Base-by-base conservation (phyloP, 2,329 filamentous ascomycete species). In the Exophiala calicioides region DNA sequence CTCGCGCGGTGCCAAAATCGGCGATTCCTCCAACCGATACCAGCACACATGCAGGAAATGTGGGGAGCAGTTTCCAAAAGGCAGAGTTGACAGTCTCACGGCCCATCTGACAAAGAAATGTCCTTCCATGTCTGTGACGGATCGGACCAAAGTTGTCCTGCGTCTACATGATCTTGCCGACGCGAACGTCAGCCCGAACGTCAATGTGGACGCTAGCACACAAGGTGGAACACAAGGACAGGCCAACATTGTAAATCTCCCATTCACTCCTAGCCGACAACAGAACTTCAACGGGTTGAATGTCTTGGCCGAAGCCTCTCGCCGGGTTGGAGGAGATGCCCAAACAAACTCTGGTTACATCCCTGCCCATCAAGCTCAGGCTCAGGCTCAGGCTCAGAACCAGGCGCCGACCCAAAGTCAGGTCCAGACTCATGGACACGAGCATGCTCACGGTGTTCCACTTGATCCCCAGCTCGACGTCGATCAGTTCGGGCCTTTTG, bases 11-110 rank as follows among this genome's bases (percentile, higher is more conserved):
- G 80, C 82, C 29, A 95, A 95, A 71, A 79, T 95, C 60, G 82
- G 85, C 63, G 89, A 95, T 70, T 85, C 87, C 56, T 93, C 88
- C 73, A 95, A 95, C 67, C 82, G 90, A 48, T 96, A 96, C 64
- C 84, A 88, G 60, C 88, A 95, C 64, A 93, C 87, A 9, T 95
- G 90, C 79, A 91, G 87, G 67, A 78, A 83, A 57, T 95, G 89
- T 66, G 88, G 88, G 57, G 86, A 93, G 68, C 85, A 86, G 67
- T 95, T 95, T 55, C 86, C 88, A 54, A 95, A 95, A 65, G 90
- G 90, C 52, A 82, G 90, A 53, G 85, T 88, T 61, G 90, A 96
- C 62, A 88, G 82, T 60, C 71, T 96, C 51, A 86, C 82, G 32
- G 84, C 78, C 53, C 90, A 96, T 63, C 77, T 95, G 45, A 84